Evolutionary conservation across 2,329 filamentous ascomycete species (phyloP).

Genomic region (Amauroascus verrucosus): DNA sequence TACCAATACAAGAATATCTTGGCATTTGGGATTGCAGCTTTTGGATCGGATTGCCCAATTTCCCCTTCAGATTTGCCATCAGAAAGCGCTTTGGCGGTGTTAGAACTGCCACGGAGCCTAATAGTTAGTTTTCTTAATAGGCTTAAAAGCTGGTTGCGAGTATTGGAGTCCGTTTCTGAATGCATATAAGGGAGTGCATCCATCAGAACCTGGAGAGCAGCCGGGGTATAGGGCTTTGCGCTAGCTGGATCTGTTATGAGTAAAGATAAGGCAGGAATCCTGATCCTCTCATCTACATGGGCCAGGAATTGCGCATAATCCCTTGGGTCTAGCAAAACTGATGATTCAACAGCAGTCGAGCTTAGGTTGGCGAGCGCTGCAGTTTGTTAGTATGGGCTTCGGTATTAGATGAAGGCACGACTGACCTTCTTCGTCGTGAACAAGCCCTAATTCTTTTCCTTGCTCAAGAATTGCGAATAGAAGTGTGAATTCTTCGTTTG

Average conservation of each 20-base stretch:
- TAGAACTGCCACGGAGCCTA: slow-evolving; percentile 55
- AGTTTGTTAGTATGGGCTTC: background rate
- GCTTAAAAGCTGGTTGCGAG: slow-evolving; percentile 68
- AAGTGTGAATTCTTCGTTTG: slow-evolving; percentile 48
- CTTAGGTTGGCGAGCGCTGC: slow-evolving; percentile 13
- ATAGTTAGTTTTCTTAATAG: slow-evolving; percentile 67
- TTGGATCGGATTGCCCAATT: background rate
- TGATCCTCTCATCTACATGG: slow-evolving; percentile 51
- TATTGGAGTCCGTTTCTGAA: slow-evolving; percentile 75
- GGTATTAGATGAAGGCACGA: background rate
- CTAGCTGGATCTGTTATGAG: slow-evolving; percentile 65
- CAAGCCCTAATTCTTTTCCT: slow-evolving; percentile 58
- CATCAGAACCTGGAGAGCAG: slow-evolving; percentile 53
- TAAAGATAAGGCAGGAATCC: slow-evolving; percentile 71
- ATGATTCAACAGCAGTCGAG: slow-evolving; percentile 8
- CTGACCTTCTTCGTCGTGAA: slow-evolving; percentile 53
- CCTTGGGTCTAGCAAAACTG: slow-evolving; percentile 28
- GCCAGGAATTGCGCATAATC: slow-evolving; percentile 31
- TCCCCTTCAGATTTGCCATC: background rate
- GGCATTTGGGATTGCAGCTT: background rate
- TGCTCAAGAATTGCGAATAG: slow-evolving; percentile 59
- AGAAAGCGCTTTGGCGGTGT: background rate
- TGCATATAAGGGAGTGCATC: slow-evolving; percentile 61
- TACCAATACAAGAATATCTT: slow-evolving; percentile 62
- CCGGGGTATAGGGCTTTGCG: slow-evolving; percentile 58